Evolutionary conservation across 2,329 filamentous ascomycete species (phyloP).

Genomic region (Metarhizium robertsii): DNA sequence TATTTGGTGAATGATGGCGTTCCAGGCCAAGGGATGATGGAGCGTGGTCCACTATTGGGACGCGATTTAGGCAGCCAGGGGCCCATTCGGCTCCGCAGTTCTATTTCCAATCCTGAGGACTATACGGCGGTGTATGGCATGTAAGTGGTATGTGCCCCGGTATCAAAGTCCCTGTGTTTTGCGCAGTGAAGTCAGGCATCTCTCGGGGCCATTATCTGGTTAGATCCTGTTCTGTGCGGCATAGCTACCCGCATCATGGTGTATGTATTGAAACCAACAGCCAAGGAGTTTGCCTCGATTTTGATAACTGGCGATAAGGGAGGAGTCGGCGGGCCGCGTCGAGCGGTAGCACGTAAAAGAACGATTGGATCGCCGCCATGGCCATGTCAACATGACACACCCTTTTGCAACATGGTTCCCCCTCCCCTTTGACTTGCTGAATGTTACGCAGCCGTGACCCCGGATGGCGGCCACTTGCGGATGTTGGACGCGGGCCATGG

Average conservation of each 20-base stretch:
- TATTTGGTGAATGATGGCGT: neutral
- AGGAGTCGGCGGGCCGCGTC: neutral
- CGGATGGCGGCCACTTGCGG: neutral
- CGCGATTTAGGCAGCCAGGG: neutral
- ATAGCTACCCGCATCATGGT: neutral
- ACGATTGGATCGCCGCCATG: constrained; percentile 1
- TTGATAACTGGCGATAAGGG: neutral
- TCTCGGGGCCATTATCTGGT: neutral
- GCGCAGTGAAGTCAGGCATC: neutral
- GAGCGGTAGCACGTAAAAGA: neutral
- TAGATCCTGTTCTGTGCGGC: neutral
- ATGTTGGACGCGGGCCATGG: neutral
- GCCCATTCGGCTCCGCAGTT: neutral
- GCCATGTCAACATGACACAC: neutral
- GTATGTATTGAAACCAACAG: neutral
- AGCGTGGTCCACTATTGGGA: neutral
- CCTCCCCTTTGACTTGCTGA: neutral
- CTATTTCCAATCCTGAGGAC: neutral
- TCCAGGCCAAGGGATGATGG: neutral
- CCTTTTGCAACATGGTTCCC: neutral
- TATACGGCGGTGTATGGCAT: too few species aligned
- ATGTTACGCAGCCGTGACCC: neutral
- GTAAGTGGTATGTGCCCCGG: neutral
- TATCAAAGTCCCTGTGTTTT: neutral
- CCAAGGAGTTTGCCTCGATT: neutral